Conservation (phyloP, 1,284 basidiomycete species). For the Phlebopus sp. region DNA sequence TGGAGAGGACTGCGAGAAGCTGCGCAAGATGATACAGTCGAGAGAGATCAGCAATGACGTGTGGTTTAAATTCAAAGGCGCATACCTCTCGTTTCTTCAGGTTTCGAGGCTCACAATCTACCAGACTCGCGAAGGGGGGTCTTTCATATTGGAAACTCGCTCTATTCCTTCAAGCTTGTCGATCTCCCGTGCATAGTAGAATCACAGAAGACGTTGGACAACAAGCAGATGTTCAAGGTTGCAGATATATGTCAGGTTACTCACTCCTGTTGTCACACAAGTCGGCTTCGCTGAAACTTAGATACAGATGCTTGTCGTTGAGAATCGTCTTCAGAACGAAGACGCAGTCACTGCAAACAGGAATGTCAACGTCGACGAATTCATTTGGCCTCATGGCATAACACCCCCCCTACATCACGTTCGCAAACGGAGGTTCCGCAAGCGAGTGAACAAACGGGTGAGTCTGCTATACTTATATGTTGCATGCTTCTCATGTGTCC, state of each 20-base stretch:
- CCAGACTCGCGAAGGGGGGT: constrained; percentile 88
- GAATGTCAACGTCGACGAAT: constrained; percentile 90
- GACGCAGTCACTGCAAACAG: constrained; percentile 54
- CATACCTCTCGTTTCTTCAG: constrained; percentile 14
- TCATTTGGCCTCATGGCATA: constrained; percentile 96
- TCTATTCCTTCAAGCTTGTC: constrained; percentile 91
- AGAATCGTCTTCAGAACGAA: constrained; percentile 73
- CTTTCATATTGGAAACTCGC: constrained; percentile 82
- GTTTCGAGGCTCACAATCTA: constrained; percentile 9
- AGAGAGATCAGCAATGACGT: constrained; percentile 83
- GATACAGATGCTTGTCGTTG: constrained; percentile 82
- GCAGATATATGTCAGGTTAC: constrained; percentile 94
- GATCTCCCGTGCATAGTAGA: constrained; percentile 95
- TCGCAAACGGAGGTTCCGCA: constrained; percentile 91
- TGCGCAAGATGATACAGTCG: constrained; percentile 78
- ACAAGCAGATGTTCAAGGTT: constrained; percentile 97
- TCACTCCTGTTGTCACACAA: constrained; percentile 5
- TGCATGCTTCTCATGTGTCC: neutral
- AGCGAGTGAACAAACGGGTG: constrained; percentile 81
- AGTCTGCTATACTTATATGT: constrained; percentile 22
- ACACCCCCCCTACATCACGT: constrained; percentile 92
- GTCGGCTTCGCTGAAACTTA: constrained; percentile 12
- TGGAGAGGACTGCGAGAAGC: constrained; percentile 74
- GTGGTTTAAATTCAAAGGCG: constrained; percentile 99
- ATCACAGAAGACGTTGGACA: constrained; percentile 95